Evolutionary conservation across 805 yeast genomes (phyloP), one percentile per base, ranked within the genome.

Genomic region (Sugiyamaella americana): DNA sequence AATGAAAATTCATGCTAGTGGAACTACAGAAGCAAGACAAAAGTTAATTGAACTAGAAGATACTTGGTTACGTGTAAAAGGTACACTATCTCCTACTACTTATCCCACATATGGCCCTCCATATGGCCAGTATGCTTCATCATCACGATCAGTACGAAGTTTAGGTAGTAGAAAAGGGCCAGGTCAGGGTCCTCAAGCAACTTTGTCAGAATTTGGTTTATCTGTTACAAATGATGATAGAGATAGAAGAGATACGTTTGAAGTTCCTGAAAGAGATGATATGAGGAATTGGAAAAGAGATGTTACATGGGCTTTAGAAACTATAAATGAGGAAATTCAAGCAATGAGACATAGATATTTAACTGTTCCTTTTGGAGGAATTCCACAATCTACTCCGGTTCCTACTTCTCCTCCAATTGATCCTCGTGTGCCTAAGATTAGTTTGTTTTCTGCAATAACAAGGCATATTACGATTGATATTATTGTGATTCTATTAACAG

Each of bases 1-100:
- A 4, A 82, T 87, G 88, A 69, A 71, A 48, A 66, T 73, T 2
- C 82, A 82, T 55, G 88, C 87, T 17, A 72, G 78, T 53, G 82
- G 82, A 8, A 76, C 87, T 1, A 67, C 71, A 51, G 87, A 80
- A 55, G 80, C 88, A 0, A 63, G 81, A 17, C 87, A 80, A 57
- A 69, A 81, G 44, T 68, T 83, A 46, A 64, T 70, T 39, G 93
- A 85, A 56, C 71, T 87, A 53, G 89, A 84, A 59, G 75, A 72
- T 53, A 65, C 82, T 37, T 86, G 89, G 88, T 83, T 80, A 20
- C 53, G 52, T 46, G 50, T 55, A 22, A 46, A 46, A 29, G 56
- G 29, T 13, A 37, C 3, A 8, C 16, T 37, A 23, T 11, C 44
- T n/a, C 17, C 45, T 20, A 11, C 18, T 21, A 24, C 34, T 11